phyloP scores from a whole-genome alignment of 2,329 filamentous ascomycete genomes.

The Alternaria gansuensis region DNA sequence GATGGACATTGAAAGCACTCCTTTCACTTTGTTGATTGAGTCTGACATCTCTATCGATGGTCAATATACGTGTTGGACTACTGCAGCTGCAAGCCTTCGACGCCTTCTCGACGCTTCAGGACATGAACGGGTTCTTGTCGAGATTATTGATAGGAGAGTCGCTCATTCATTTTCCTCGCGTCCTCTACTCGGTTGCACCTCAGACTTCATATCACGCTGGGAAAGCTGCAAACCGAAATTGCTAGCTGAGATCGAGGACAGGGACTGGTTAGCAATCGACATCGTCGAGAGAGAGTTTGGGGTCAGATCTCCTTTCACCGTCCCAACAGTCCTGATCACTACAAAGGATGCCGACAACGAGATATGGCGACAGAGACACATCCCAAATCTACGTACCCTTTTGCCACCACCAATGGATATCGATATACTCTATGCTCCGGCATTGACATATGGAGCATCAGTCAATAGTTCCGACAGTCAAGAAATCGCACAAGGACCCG shows the following conservation, averaged over 20 bases:
- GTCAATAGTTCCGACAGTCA: no score
- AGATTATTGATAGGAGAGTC: background rate
- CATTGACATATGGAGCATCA: background rate
- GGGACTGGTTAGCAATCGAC: background rate
- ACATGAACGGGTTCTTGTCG: background rate
- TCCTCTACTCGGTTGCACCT: background rate
- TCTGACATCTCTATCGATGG: no score
- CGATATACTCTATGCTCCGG: background rate
- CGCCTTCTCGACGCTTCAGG: background rate
- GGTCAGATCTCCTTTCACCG: background rate
- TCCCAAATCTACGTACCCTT: background rate
- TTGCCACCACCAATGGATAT: conserved; percentile 1
- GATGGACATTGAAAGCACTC: no score
- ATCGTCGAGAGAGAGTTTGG: background rate
- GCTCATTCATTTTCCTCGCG: no score
- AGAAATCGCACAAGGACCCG: background rate
- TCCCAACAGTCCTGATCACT: background rate
- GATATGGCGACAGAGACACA: background rate
- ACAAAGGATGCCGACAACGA: background rate
- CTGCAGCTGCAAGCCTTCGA: background rate
- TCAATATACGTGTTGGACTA: background rate
- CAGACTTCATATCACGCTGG: background rate
- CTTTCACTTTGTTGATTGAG: no score
- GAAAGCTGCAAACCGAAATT: background rate
- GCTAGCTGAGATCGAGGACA: background rate